phyloP scores from a whole-genome alignment of 345 rosid species.

The Citrus cavaleriei region DNA sequence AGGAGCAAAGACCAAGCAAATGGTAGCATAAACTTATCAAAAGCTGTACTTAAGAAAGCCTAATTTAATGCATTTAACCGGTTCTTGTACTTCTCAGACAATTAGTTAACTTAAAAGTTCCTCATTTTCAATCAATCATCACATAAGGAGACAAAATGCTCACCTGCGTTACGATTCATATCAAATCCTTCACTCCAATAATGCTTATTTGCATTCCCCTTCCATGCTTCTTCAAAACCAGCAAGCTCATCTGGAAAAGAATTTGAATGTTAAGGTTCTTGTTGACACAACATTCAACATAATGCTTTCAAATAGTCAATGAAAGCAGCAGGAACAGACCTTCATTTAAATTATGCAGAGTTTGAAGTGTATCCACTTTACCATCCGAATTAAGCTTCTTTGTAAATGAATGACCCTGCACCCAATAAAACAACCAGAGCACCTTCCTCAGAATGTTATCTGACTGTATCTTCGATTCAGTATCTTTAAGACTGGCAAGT shows the following conservation, averaged over 20 bases:
- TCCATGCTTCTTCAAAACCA: slow-evolving; percentile 67
- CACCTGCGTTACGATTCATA: slow-evolving; percentile 27
- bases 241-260: slow-evolving; percentile 50
- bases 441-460: neutral
- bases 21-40: too few species aligned
- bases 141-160: neutral
- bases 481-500: neutral
- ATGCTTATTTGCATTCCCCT: slow-evolving; percentile 35
- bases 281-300: neutral
- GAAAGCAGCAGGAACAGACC: slow-evolving; percentile 32
- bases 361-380: slow-evolving; percentile 69
- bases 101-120: neutral
- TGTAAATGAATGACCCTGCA: slow-evolving; percentile 74
- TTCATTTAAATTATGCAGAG: slow-evolving; percentile 70
- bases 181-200: slow-evolving; percentile 24
- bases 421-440: neutral
- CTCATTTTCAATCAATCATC: neutral
- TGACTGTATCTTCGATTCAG: neutral
- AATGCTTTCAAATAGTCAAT: neutral
- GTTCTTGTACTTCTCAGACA: neutral
- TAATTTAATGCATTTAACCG: neutral
- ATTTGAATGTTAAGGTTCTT: neutral
- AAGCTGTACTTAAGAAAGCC: neutral
- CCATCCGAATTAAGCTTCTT: slow-evolving; percentile 74
- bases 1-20: too few species aligned